Base-by-base conservation (phyloP, 2,329 filamentous ascomycete genomes). In the Keithomyces neogunnii region DNA sequence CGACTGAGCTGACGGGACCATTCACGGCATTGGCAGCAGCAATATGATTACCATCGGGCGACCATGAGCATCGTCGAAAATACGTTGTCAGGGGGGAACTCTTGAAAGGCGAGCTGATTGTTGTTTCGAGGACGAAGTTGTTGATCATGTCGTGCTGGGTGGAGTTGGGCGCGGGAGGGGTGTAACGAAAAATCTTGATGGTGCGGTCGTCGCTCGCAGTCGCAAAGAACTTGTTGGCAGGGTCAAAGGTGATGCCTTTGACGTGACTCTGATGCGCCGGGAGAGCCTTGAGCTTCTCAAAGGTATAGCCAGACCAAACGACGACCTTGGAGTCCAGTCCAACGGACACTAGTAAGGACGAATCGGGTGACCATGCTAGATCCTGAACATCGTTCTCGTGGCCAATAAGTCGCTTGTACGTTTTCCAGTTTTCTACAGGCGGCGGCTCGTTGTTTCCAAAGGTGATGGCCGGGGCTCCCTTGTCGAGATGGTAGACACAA, bases 341-440 rank as follows among this genome's bases (percentile, higher is more conserved):
- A 30, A 99, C 93, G 0, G 93, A 97, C 4, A 97, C 91, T 55
- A 99, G 74, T 50, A 99, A 89, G 1, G 92, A 96, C 32, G 91
- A 95, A 72, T 99, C 93, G 64, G 86, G 85, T 26, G 93, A 96
- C 93, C 93, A 99, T 32, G 90, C 93, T 53, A 99, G 75, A 72
- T 99, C 95, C 69, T 99, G 93, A 4, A 99, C 91, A 71, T 99
- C 93, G 64, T 97, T 99, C 63, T 99, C 93, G 66, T 99, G 95
- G 13, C 93, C 95, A 53, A 96, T 93, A 49, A 99, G 75, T 56
- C 93, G 85, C 65, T 89, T 88, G 62, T 91, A 86, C 28, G 95
- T 95, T 69, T 95, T 91, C 93, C 93, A 99, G 62, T 96, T 97
- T 75, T 99, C 93, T 45, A 95, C 87, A 0, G 92, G 90, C 3